Evolutionary conservation across 179 eudicot genomes (phyloP), one percentile per base, ranked within the genome.

Genomic region (Amaranthus tricolor): DNA sequence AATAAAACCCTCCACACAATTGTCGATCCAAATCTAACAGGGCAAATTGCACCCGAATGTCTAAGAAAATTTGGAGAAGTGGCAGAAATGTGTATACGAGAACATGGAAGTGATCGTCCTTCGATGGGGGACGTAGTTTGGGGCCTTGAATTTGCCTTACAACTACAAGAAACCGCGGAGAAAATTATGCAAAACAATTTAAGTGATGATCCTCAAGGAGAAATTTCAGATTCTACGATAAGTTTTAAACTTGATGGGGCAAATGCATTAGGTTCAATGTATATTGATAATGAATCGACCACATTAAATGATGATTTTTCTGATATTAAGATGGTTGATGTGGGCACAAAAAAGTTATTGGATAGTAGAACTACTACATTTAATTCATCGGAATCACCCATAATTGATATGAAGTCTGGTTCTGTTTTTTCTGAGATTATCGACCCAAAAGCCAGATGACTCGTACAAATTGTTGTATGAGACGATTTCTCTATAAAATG

Each of bases 81-180:
- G 0, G 88, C 84, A 12, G 70, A 58, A 61, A 79, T 75, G 77
- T 55, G 77, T 55, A 68, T 85, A 8, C 58, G 62, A 3, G 73
- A 82, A 21, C 44, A 66, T 0, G 79, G 82, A 43, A 78, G 52
- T 6, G 80, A 82, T 6, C 74, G 88, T 69, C 88, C 88, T 3
- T 71, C 80, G 0, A 85, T 85, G 85, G 80, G 74, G 5, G 87
- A 82, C 21, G 76, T 85, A 47, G 77, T 85, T 21, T 74, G 87
- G 85, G 76, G 76, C 19, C 67, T 85, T 8, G 85, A 85, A 59
- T 85, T 85, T 17, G 82, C 82, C 14, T 63, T 82, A 17, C 54
- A 76, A 56, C 81, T 81, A 44, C 81, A 78, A 59, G 54, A 77
- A 51, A 65, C 71, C 0, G 74, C 78, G 11, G 78, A 79, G 47